Evolutionary conservation across 148 eudicot genomes (phyloP), one percentile per base, ranked within the genome.

Genomic region (Polygonum aviculare): DNA sequence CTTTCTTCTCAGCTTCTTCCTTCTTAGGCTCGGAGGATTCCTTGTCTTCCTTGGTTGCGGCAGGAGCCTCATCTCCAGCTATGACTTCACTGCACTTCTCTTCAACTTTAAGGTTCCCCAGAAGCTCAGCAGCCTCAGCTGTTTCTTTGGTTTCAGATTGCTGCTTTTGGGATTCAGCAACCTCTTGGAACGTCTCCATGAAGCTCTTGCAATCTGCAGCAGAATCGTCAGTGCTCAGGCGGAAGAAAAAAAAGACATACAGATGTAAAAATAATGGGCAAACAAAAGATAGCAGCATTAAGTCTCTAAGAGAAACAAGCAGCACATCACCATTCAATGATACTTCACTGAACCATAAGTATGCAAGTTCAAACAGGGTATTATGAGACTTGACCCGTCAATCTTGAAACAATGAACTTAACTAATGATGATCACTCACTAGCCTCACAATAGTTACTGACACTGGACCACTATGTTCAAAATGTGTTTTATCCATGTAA

Each of bases 141-240:
- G 85, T 90, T 74, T 92, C 97, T 73, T 84, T 36, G 65, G 69
- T 88, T 75, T 94, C 98, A 57, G 78, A 90, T 76, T 74, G 83
- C 74, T 78, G 80, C 73, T 74, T 75, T 74, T 86, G 95, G 62
- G 93, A 87, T 81, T 91, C 97, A 31, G 93, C 93, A 73, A 90
- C 81, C 82, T 91, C 93, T 85, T 84, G 86, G 77, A 94, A 82
- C 74, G 41, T 83, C 73, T 90, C 93, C 86, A 88, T 94, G 86
- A 94, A 94, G 39, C 74, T 69, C 79, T 85, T 91, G 90, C 90
- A 83, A 82, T 91, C 98, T 94, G 88, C 48, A n/a, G 41, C 15
- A 36, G 35, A 40, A 45, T 5, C 33, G n/a, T 31, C 39, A 63
- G 69, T 12, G 18, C 38, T 22, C 31, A 60, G 10, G 39, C 26